phyloP scores from a whole-genome alignment of 2,329 filamentous ascomycete genomes.

The Macrophomina phaseolina region DNA sequence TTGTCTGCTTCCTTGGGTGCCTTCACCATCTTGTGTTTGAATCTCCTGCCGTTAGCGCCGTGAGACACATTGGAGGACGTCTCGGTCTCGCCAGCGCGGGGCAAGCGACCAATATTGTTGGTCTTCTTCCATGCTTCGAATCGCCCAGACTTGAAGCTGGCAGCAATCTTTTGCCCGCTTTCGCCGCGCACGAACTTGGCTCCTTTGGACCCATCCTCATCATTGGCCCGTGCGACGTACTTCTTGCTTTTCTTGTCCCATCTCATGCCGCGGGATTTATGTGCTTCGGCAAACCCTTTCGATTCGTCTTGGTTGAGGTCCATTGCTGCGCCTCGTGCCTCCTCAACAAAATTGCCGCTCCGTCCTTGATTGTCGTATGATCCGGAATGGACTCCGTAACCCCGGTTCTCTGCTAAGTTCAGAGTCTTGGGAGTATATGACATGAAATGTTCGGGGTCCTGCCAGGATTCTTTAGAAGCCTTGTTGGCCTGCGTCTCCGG shows the following conservation, averaged over 20 bases:
- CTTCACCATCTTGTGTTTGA: conserved; percentile 84
- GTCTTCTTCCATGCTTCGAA: conserved; percentile 92
- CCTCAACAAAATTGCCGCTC: conserved; percentile 79
- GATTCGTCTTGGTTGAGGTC: conserved; percentile 90
- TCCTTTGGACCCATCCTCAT: conserved; percentile 85
- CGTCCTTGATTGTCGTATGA: conserved; percentile 57
- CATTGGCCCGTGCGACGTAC: conserved; percentile 89
- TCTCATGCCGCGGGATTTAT: conserved; percentile 75
- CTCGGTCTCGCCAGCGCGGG: conserved; percentile 83
- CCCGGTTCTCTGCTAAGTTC: conserved; percentile 86
- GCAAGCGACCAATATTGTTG: conserved; percentile 79
- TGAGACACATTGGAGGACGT: conserved; percentile 46
- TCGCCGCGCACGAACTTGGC: conserved; percentile 82
- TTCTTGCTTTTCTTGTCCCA: conserved; percentile 98
- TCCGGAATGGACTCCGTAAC: conserved; percentile 89
- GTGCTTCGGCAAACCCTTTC: conserved; percentile 78
- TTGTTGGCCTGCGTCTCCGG: conserved; percentile 42
- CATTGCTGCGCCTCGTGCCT: conserved; percentile 87
- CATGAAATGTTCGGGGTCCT: conserved; percentile 94
- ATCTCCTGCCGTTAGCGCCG: conserved; percentile 60
- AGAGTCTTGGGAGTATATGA: conserved; percentile 83
- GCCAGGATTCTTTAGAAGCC: conserved; percentile 61
- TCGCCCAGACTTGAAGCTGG: conserved; percentile 88
- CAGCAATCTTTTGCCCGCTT: conserved; percentile 93
- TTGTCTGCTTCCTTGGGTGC: conserved; percentile 95